phyloP scores from a whole-genome alignment of 176 grass and related monocot species.

The Hyparrhenia diplandra region DNA sequence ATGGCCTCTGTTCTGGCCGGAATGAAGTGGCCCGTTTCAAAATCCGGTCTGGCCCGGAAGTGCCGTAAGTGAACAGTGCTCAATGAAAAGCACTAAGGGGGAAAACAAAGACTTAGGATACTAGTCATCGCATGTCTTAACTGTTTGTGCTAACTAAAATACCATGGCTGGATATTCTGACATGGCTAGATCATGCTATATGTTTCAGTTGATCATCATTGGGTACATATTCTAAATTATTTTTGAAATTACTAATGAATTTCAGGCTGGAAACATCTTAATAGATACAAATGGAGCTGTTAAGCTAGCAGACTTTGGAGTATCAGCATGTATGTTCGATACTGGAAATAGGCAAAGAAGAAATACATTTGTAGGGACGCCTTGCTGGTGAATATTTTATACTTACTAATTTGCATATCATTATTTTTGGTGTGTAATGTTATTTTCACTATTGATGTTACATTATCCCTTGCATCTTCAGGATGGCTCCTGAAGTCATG shows the following conservation, averaged over 20 bases:
- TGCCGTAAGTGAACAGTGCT: not conserved
- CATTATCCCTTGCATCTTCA: slow-evolving; percentile 34
- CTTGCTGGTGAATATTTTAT: slow-evolving; percentile 68
- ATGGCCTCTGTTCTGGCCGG: no score
- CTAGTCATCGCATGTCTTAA: not conserved
- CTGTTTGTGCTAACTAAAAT: not conserved
- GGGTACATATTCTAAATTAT: slow-evolving; percentile 39
- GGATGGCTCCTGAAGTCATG: slow-evolving; percentile 99
- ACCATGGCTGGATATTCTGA: not conserved
- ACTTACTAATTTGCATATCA: slow-evolving; percentile 14
- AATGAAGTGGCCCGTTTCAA: no score
- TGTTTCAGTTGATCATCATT: slow-evolving; percentile 8
- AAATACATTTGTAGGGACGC: slow-evolving; percentile 98
- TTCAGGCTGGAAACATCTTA: slow-evolving; percentile 98
- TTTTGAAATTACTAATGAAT: slow-evolving; percentile 43
- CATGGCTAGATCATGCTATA: not conserved
- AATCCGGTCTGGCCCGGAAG: no score
- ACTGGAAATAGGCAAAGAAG: slow-evolving; percentile 92
- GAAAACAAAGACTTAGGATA: not conserved
- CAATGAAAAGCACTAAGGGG: not conserved
- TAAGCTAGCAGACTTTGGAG: slow-evolving; percentile 93
- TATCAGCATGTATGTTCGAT: slow-evolving; percentile 96
- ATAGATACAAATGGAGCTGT: slow-evolving; percentile 93
- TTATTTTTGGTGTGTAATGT: slow-evolving; percentile 11
- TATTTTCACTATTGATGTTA: slow-evolving; percentile 29